Conservation (phyloP, 2,329 filamentous ascomycete species). For the Raffaelea albimanens region DNA sequence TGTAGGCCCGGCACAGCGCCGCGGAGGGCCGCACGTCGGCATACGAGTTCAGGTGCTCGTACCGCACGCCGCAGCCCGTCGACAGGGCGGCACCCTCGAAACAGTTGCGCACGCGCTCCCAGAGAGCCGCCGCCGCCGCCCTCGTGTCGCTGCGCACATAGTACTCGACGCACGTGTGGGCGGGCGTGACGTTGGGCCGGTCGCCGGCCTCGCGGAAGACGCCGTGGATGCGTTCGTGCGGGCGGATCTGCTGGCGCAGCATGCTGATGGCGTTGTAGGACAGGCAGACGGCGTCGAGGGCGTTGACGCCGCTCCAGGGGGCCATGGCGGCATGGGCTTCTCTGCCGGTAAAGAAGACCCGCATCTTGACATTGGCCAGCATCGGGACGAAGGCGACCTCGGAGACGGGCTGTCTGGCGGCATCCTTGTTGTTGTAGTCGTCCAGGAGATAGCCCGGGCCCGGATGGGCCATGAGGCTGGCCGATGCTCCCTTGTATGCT, state of each 20-base stretch:
- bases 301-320: slow-evolving; percentile 38
- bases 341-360: slow-evolving; percentile 30
- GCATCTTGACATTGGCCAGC: slow-evolving; percentile 16
- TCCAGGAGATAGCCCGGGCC: too few relatives aligned
- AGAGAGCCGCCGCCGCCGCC: background rate
- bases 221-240: slow-evolving; percentile 39
- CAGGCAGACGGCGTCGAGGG: slow-evolving; percentile 34
- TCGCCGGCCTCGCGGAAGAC: slow-evolving; percentile 30
- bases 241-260: slow-evolving; percentile 36
- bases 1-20: slow-evolving; percentile 16
- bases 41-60: too few relatives aligned
- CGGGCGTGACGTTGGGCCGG: slow-evolving; percentile 26
- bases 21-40: too few relatives aligned
- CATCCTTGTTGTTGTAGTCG: background rate
- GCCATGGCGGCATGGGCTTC: slow-evolving; percentile 35
- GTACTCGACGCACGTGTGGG: slow-evolving; percentile 5
- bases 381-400: background rate
- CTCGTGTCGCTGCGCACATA: background rate
- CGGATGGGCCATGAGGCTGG: slow-evolving; percentile 31
- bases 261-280: slow-evolving; percentile 28
- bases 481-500: slow-evolving; percentile 26
- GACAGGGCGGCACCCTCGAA: background rate
- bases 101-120: background rate
- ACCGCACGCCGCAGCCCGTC: background rate
- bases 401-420: background rate